Conservation (phyloP, 1,284 basidiomycete genomes). For the Moesziomyces globuligerus region DNA sequence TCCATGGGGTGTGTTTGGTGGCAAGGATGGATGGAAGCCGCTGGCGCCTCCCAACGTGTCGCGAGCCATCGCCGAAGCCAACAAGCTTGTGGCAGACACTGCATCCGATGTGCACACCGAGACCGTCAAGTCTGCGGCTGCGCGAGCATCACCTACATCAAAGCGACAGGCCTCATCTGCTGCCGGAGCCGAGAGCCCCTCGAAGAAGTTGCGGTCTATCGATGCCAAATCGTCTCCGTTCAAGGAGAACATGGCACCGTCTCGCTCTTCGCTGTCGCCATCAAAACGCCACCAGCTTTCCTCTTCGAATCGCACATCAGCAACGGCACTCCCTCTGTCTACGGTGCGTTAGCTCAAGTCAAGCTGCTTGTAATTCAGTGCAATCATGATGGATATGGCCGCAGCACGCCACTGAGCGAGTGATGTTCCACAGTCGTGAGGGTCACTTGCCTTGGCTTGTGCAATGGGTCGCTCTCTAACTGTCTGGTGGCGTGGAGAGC, state of each 20-base stretch:
- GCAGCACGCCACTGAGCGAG: too few relatives aligned
- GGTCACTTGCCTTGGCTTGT: too few relatives aligned
- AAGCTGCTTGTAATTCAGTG: neutral
- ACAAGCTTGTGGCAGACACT: slow-evolving; percentile 21
- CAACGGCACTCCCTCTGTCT: slow-evolving; percentile 32
- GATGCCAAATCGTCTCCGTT: slow-evolving; percentile 10
- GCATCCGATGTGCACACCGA: neutral
- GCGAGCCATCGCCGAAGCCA: slow-evolving; percentile 33
- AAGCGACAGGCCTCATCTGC: slow-evolving; percentile 17
- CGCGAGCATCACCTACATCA: slow-evolving; percentile 8
- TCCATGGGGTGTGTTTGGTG: slow-evolving; percentile 44
- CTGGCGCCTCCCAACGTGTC: slow-evolving; percentile 38
- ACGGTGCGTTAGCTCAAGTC: slow-evolving; percentile 15
- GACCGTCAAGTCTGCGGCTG: neutral
- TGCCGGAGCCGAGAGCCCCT: slow-evolving; percentile 9
- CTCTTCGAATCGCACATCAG: slow-evolving; percentile 13
- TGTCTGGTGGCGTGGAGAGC: too few relatives aligned
- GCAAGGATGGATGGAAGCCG: slow-evolving; percentile 43
- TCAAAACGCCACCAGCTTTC: slow-evolving; percentile 27
- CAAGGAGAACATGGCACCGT: slow-evolving; percentile 33
- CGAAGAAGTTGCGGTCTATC: slow-evolving; percentile 13
- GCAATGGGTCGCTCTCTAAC: too few relatives aligned
- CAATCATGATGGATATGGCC: too few relatives aligned
- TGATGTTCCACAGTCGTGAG: too few relatives aligned
- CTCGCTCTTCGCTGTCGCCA: slow-evolving; percentile 10